Conservation (phyloP, 129 eudicot species). For the carrot (Daucus carota) region DNA sequence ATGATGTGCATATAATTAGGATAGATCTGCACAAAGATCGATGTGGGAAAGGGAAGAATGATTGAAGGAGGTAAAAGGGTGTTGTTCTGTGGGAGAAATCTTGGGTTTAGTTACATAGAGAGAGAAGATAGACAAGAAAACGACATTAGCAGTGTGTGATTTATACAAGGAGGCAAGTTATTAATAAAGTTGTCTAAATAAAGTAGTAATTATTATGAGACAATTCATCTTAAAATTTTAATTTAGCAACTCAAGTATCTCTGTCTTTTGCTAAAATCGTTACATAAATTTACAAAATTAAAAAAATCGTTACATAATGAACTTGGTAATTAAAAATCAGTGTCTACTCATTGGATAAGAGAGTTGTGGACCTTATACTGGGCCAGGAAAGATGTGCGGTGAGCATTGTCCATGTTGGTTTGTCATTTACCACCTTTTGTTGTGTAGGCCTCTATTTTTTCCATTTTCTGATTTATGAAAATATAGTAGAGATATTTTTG, state of each 20-base stretch:
- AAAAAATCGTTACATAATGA: too few species aligned
- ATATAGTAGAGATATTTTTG: too few species aligned
- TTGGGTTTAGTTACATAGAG: background rate
- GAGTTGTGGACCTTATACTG: background rate
- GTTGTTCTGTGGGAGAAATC: background rate
- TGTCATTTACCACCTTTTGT: background rate
- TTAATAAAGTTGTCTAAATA: background rate
- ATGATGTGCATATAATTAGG: background rate
- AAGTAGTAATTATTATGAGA: too few species aligned
- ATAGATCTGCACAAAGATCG: slow-evolving; percentile 9
- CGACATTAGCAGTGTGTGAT: background rate
- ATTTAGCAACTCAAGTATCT: too few species aligned
- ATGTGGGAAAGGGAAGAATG: slow-evolving; percentile 3
- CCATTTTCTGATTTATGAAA: background rate
- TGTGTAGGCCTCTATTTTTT: background rate
- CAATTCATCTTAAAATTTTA: too few species aligned
- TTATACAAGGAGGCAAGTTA: background rate
- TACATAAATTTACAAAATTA: too few species aligned
- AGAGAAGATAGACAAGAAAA: background rate
- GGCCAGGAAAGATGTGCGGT: background rate
- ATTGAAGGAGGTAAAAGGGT: background rate
- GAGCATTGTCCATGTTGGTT: background rate
- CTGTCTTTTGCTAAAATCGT: too few species aligned
- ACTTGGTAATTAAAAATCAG: too few species aligned
- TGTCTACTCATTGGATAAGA: too few species aligned